Evolutionary conservation across 1,139 yeast species (phyloP).

Genomic region (Saccharomyces hybrid): DNA sequence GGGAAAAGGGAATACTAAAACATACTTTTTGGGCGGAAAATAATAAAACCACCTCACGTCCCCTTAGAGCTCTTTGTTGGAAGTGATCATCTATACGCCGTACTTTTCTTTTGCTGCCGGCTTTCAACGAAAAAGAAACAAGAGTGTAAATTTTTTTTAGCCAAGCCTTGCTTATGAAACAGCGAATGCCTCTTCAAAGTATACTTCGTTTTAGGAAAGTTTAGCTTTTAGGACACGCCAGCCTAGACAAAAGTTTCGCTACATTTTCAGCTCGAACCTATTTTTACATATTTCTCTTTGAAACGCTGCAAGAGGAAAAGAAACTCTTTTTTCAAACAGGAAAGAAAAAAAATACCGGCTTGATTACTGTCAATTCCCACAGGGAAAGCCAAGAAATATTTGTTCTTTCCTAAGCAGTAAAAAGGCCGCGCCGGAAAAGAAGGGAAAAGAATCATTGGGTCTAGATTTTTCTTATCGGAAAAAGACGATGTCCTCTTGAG

Average conservation of each 20-base stretch:
- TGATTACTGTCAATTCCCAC: background rate
- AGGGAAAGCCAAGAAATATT: background rate
- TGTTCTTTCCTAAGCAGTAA: background rate
- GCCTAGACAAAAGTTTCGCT: background rate
- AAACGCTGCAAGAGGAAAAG: background rate
- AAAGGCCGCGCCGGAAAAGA: slow-evolving; percentile 1
- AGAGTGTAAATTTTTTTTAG: background rate
- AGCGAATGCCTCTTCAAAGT: no score
- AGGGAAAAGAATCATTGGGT: background rate
- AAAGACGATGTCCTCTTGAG: background rate
- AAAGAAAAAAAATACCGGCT: background rate
- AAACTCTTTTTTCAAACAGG: background rate
- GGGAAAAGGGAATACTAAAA: background rate
- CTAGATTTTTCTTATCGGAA: background rate
- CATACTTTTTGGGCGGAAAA: background rate
- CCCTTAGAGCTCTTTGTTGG: background rate
- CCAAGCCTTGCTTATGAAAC: background rate
- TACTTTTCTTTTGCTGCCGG: background rate
- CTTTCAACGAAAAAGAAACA: background rate
- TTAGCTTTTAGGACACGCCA: background rate
- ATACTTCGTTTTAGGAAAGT: background rate
- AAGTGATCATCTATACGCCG: background rate
- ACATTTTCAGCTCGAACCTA: background rate
- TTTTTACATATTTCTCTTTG: background rate
- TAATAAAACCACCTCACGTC: background rate